phyloP scores from a whole-genome alignment of 129 eudicot genomes.

The Lactuca saligna region DNA sequence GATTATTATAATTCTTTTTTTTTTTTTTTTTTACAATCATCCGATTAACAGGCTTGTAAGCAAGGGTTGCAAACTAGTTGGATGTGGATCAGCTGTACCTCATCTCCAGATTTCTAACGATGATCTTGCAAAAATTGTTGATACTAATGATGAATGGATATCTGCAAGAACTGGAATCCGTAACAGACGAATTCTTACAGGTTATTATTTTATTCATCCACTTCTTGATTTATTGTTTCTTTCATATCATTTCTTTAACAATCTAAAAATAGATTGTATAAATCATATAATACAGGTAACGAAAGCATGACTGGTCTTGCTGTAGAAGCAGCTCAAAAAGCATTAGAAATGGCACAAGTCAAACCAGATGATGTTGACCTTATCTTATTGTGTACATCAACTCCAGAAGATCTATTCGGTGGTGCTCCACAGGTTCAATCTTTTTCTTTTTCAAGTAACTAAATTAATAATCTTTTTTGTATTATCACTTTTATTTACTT shows the following conservation, averaged over 20 bases:
- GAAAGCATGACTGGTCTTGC: conserved; percentile 76
- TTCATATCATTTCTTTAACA: background rate
- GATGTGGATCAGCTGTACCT: conserved; percentile 95
- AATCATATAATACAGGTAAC: conserved; percentile 48
- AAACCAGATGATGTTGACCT: conserved; percentile 89
- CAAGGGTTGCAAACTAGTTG: conserved; percentile 89
- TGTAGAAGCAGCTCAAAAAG: conserved; percentile 76
- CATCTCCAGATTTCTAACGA: conserved; percentile 71
- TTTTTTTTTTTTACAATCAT: background rate
- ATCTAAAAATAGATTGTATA: background rate
- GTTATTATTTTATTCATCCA: conserved; percentile 29
- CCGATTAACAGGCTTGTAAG: conserved; percentile 43
- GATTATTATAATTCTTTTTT: background rate
- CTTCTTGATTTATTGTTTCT: background rate
- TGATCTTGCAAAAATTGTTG: conserved; percentile 80
- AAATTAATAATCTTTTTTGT: no score
- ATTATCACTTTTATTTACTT: background rate
- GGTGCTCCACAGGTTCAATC: conserved; percentile 87
- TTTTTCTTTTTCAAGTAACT: background rate
- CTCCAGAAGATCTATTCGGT: conserved; percentile 91
- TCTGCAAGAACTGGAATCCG: conserved; percentile 87
- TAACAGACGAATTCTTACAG: conserved; percentile 72
- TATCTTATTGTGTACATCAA: conserved; percentile 82
- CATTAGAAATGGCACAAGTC: conserved; percentile 90
- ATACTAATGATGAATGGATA: conserved; percentile 92